These are phyloP conservation scores for Parastagonospora nodorum DNA, from an alignment of 2,329 filamentous ascomycete species.

Conservation along the genomic window DNA sequence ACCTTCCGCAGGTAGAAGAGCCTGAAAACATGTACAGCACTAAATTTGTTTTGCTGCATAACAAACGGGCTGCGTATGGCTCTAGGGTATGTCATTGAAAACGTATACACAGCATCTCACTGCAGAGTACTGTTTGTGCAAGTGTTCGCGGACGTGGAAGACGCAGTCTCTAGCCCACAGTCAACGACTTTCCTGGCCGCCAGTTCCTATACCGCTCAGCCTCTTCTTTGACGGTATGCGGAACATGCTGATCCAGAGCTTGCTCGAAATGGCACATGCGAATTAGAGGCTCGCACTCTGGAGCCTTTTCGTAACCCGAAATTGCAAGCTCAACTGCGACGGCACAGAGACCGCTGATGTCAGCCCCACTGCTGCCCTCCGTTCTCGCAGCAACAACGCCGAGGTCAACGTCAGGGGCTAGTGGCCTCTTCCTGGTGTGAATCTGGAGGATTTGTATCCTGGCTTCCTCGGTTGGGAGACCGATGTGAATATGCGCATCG, in stretches of 20 bases:
- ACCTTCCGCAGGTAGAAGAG: too few species aligned
- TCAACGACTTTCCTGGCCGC: slow-evolving; percentile 43
- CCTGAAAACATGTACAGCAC: too few species aligned
- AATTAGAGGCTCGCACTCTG: slow-evolving; percentile 28
- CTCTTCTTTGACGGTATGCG: slow-evolving; percentile 49
- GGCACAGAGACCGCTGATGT: slow-evolving; percentile 67
- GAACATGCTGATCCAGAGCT: slow-evolving; percentile 47
- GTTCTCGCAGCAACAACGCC: slow-evolving; percentile 65
- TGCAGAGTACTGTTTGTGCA: too few species aligned
- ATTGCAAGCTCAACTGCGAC: slow-evolving; percentile 46
- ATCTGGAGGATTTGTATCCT: slow-evolving; percentile 77
- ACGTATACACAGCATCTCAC: too few species aligned
- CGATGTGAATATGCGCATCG: slow-evolving; percentile 83
- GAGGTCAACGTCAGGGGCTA: slow-evolving; percentile 69
- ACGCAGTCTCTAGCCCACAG: slow-evolving; percentile 13
- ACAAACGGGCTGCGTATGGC: too few species aligned
- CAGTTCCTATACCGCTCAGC: slow-evolving; percentile 51
- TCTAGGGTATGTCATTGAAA: too few species aligned
- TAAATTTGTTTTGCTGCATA: too few species aligned
- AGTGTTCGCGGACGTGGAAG: too few species aligned
- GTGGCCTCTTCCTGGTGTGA: slow-evolving; percentile 64
- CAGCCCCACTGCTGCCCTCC: slow-evolving; percentile 84
- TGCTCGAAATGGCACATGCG: slow-evolving; percentile 57
- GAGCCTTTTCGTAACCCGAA: slow-evolving; percentile 32
- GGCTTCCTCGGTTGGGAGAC: slow-evolving; percentile 74